Evolutionary conservation across 352 stramenopile species (phyloP).

Genomic region (Phytopythium helicoides): DNA sequence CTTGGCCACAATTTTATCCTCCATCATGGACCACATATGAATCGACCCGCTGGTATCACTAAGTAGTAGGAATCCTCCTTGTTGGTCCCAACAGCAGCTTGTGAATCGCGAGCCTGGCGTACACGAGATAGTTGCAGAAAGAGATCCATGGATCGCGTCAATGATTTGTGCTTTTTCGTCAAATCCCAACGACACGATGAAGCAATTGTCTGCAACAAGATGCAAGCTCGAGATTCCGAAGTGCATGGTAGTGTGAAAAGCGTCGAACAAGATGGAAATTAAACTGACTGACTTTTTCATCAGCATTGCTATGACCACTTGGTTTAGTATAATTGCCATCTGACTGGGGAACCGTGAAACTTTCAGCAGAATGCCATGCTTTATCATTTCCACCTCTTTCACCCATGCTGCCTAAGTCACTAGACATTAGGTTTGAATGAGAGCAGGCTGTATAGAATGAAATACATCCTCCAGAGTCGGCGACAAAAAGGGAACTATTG

Average conservation of each 20-base stretch:
- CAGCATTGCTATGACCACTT: too few relatives aligned
- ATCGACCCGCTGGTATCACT: constrained; percentile 47
- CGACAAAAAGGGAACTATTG: constrained; percentile 51
- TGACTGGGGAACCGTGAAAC: neutral
- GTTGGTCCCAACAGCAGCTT: constrained; percentile 56
- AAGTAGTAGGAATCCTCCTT: constrained; percentile 47
- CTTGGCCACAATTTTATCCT: constrained; percentile 56
- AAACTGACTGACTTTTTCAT: constrained; percentile 25
- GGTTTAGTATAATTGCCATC: too few relatives aligned
- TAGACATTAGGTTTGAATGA: too few relatives aligned
- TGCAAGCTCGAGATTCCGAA: constrained; percentile 54
- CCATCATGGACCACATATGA: constrained; percentile 64
- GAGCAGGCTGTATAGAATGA: constrained; percentile 48
- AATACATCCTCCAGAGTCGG: constrained; percentile 55
- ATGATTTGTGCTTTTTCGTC: constrained; percentile 73
- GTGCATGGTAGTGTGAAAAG: constrained; percentile 58
- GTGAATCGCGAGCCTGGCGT: constrained; percentile 47
- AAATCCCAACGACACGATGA: constrained; percentile 73
- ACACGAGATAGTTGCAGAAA: constrained; percentile 59
- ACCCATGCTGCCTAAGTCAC: too few relatives aligned
- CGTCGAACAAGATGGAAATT: constrained; percentile 62
- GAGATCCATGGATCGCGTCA: constrained; percentile 53
- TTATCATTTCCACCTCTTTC: constrained; percentile 3
- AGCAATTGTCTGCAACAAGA: constrained; percentile 61
- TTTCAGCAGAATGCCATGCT: neutral